Percentiles rank a stretch among this genome's conserved stretches.
phyloP scores from a whole-genome alignment of 2,329 filamentous ascomycete species.

The Cyphellophora attinorum region DNA sequence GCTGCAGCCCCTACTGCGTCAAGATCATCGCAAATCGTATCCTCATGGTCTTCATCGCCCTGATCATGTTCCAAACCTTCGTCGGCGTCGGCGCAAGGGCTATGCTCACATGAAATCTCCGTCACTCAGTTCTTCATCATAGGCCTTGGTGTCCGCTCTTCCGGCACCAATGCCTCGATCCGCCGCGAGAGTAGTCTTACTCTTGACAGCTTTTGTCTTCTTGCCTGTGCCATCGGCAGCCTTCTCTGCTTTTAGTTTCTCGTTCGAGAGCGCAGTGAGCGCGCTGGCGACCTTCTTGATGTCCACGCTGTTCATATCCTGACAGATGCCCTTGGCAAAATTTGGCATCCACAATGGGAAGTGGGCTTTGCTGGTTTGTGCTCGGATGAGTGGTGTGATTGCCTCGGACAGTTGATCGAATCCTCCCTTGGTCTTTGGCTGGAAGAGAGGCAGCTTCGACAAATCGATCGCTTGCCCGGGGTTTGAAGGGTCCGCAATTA shows the following conservation, averaged over 20 bases:
- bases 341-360: slow-evolving; percentile 87
- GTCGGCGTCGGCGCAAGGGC: too few relatives aligned
- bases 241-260: slow-evolving; percentile 99
- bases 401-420: slow-evolving; percentile 72
- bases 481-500: slow-evolving; percentile 62
- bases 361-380: slow-evolving; percentile 76
- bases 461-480: slow-evolving; percentile 75
- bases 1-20: too few relatives aligned
- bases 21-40: too few relatives aligned
- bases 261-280: slow-evolving; percentile 84
- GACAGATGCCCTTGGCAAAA: slow-evolving; percentile 75
- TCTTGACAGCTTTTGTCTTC: slow-evolving; percentile 96
- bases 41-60: too few relatives aligned
- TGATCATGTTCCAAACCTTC: too few relatives aligned
- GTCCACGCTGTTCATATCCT: slow-evolving; percentile 81
- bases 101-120: slow-evolving; percentile 43
- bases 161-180: slow-evolving; percentile 42
- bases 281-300: slow-evolving; percentile 91
- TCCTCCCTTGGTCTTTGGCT: slow-evolving; percentile 75
- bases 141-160: slow-evolving; percentile 61
- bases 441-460: slow-evolving; percentile 71
- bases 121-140: slow-evolving; percentile 70
- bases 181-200: slow-evolving; percentile 71
- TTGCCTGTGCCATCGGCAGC: slow-evolving; percentile 85
- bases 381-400: slow-evolving; percentile 66